Percentiles rank a stretch among this genome's conserved stretches.
phyloP scores from a whole-genome alignment of 805 yeast genomes.

The Wickerhamiella kurtzmanii region DNA sequence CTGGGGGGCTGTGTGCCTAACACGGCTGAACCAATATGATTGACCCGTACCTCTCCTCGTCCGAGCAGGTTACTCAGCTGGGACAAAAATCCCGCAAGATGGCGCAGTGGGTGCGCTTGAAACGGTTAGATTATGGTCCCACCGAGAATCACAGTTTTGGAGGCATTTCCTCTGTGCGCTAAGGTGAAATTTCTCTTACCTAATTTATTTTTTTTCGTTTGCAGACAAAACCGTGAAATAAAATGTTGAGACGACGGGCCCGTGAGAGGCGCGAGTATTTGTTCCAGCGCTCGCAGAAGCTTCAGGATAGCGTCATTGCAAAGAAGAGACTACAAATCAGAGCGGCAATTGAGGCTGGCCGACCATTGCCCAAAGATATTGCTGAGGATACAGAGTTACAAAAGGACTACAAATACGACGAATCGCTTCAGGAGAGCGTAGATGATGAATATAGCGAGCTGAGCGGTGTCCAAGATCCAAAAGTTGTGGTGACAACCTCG shows the following conservation, averaged over 20 bases:
- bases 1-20: too few species aligned
- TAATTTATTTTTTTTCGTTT: neutral
- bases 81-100: too few species aligned
- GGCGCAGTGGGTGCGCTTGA: too few species aligned
- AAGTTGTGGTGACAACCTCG: conserved; percentile 83
- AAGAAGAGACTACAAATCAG: conserved; percentile 78
- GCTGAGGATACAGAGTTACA: conserved; percentile 78
- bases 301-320: conserved; percentile 75
- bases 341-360: conserved; percentile 83
- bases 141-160: too few species aligned
- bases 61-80: too few species aligned
- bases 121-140: too few species aligned
- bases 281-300: conserved; percentile 74
- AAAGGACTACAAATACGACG: conserved; percentile 75
- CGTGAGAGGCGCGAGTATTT: conserved; percentile 92
- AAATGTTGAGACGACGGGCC: conserved; percentile 75
- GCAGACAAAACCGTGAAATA: too few species aligned
- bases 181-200: neutral
- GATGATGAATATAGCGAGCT: conserved; percentile 88
- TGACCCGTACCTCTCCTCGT: too few species aligned
- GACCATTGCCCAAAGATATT: conserved; percentile 75
- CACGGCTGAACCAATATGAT: too few species aligned
- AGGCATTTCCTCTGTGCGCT: too few species aligned
- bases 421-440: conserved; percentile 45
- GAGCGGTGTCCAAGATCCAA: conserved; percentile 83